These are phyloP conservation scores for Pseudonitzschia multiseries DNA, from an alignment of 108 stramenopile species.

Conservation along the genomic window DNA sequence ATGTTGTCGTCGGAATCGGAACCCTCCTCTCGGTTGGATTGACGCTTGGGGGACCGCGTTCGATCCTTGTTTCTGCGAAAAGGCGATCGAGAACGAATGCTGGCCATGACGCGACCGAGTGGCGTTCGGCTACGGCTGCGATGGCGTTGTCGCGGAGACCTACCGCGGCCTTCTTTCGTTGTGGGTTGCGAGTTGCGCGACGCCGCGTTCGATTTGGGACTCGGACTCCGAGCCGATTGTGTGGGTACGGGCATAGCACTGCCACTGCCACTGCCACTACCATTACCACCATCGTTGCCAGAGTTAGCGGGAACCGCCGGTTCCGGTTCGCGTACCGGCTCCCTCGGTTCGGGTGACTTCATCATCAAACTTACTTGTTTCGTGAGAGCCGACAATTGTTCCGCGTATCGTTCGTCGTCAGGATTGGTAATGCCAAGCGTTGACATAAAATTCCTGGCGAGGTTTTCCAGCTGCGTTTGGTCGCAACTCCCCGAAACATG, in stretches of 20 bases:
- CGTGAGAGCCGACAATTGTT: background rate
- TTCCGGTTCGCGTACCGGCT: too few relatives aligned
- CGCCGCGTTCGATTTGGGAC: background rate
- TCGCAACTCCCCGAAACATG: constrained; percentile 1
- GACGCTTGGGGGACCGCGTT: background rate
- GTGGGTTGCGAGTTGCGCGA: background rate
- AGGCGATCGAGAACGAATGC: background rate
- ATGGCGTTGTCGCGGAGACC: background rate
- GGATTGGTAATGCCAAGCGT: constrained; percentile 3
- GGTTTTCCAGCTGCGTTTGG: background rate
- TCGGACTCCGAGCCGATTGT: too few relatives aligned
- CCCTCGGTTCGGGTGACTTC: background rate
- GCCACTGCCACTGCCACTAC: too few relatives aligned
- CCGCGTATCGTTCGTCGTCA: background rate
- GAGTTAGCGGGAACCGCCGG: too few relatives aligned
- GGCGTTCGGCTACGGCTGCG: constrained; percentile 3
- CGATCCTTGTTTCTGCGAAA: background rate
- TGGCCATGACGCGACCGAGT: background rate
- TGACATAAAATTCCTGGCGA: constrained; percentile 7
- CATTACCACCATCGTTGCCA: too few relatives aligned
- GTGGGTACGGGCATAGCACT: too few relatives aligned
- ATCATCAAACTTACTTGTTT: constrained; percentile 2
- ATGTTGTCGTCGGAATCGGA: background rate
- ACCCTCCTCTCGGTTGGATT: background rate
- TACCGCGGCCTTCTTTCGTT: background rate